Evolutionary conservation across 768 basidiomycete genomes (phyloP), one percentile per base, ranked within the genome.

Genomic region (Boletales sp.): DNA sequence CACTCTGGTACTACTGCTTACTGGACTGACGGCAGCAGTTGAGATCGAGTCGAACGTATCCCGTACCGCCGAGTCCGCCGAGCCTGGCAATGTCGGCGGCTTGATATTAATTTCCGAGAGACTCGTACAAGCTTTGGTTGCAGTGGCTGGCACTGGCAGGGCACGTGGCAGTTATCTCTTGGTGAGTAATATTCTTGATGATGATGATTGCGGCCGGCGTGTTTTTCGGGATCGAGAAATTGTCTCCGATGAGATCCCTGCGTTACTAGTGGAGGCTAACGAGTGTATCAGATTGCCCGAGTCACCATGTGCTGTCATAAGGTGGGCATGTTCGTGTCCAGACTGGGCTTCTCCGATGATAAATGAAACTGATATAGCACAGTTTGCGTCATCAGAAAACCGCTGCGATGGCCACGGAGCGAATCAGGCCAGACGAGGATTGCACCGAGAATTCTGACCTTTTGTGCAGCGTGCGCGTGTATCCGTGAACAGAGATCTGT

Each of bases 61-160:
- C 17, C 31, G 21, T 12, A n/a, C 10, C 32, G 17, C 32, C 28
- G 21, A 45, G 44, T 36, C 17, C 19, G 17, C 42, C 14, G 44
- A 12, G 8, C 14, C 36, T 17, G 4, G 41, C 41, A 35, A 8
- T 21, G 21, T 44, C 48, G 60, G 61, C 53, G 55, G 58, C 17
- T 41, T 50, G 53, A 33, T 32, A 52, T 58, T 64, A 48, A 64
- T 63, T 62, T 64, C 59, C 62, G 62, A 61, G 21, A 55, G 41
- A 33, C 45, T 48, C 40, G 37, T 19, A n/a, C n/a, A n/a, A n/a
- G n/a, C n/a, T n/a, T n/a, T n/a, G n/a, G 44, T 35, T n/a, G 15
- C 32, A 13, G 32, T n/a, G n/a, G n/a, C n/a, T n/a, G 32, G 32
- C 32, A 33, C 10, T 33, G 32, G 32, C 5, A 33, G 32, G 32